Evolutionary conservation across 257 asterid species (phyloP).

Genomic region (Nicotiana obtusifolia): DNA sequence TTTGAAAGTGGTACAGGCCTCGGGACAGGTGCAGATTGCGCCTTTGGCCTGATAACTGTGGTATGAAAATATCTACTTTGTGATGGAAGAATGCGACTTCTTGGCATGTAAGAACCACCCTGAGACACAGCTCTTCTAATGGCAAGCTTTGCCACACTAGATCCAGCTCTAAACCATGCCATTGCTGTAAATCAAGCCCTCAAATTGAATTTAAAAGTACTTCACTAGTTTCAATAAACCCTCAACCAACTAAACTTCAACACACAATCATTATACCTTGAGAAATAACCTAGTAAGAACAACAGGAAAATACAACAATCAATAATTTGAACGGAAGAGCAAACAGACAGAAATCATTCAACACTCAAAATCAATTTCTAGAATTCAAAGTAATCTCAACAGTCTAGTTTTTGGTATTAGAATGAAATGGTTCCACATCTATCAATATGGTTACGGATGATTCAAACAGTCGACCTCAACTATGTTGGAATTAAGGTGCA

Average conservation of each 20-base stretch:
- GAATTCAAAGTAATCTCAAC: not conserved
- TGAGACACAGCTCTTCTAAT: conserved; percentile 55
- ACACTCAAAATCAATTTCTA: not conserved
- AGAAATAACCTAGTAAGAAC: conserved; percentile 3
- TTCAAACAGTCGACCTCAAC: not conserved
- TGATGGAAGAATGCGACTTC: conserved; percentile 34
- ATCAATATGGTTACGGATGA: not conserved
- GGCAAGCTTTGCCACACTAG: conserved; percentile 71
- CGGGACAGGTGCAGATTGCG: conserved; percentile 83
- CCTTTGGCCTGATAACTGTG: conserved; percentile 52
- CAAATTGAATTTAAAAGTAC: not conserved
- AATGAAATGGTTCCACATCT: not conserved
- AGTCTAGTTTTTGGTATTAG: not conserved
- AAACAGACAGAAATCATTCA: not conserved
- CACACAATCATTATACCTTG: conserved; percentile 8
- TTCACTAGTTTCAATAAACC: not conserved
- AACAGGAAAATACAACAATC: not conserved
- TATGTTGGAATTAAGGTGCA: not conserved
- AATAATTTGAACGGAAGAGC: not conserved
- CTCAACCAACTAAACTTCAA: conserved; percentile 14
- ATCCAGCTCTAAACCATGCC: conserved; percentile 89
- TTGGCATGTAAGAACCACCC: conserved; percentile 34
- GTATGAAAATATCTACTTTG: conserved; percentile 53
- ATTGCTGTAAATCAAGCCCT: conserved; percentile 29
- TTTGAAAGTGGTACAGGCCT: conserved; percentile 86